Base-by-base conservation (phyloP, 257 asterid species). In the Nicotiana otophora region DNA sequence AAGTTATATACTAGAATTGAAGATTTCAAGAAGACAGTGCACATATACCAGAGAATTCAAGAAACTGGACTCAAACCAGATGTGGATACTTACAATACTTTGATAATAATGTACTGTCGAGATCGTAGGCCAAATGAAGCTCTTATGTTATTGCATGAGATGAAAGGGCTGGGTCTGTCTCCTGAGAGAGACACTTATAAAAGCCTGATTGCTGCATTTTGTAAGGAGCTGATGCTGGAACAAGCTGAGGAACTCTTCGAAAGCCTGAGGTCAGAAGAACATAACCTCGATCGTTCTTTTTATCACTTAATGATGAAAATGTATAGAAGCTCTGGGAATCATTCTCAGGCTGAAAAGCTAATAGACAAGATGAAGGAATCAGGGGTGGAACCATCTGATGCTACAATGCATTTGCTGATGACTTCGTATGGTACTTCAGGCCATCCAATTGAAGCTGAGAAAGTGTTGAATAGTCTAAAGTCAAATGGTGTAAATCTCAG, bases 281-380 rank as follows among this genome's bases (percentile, higher is more conserved):
- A 80, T 69, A 91, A 87, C 81, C 84, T 94, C 78, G 85, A 96
- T 82, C 91, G 99, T 62, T 94, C 98, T 9, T 92, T 96, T 85
- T 96, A 93, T 87, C 99, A 96, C 86, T 86, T 96, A 87, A 96
- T 96, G 99, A 94, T 96, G 98, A 96, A 93, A 87, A 90, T 96
- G 95, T 96, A 93, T 78, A 86, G 99, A 91, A 91, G 82, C 80
- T 89, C 90, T 2, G 97, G 92, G 10, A 84, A 93, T 83, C 94
- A 92, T 77, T 84, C 89, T 51, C 88, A 96, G 88, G 98, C 99
- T 51, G 98, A 94, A 89, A 83, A 87, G 55, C 84, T 96, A 85
- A 86, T 94, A 46, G 89, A 70, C 83, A 89, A 86, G 81, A 96
- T 96, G 99, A 88, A 94, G 89, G 97, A 93, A 90, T 90, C 97